These are phyloP conservation scores for Dryas alaskensis DNA, from an alignment of 306 rosid genomes.

Conservation along the genomic window DNA sequence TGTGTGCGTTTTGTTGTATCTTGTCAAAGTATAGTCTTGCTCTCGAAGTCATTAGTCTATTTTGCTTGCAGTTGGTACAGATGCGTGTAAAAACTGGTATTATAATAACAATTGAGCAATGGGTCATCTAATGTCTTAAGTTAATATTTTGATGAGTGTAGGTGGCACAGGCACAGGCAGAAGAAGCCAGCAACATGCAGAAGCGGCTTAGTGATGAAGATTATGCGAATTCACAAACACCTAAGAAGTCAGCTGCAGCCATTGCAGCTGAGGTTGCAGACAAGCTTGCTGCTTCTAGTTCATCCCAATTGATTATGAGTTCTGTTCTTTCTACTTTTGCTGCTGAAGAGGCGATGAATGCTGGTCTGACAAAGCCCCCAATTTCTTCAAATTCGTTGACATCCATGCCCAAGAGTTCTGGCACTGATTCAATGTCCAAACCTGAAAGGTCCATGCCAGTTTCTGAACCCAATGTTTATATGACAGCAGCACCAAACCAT, in stretches of 20 bases:
- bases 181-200: slow-evolving; percentile 75
- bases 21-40: not conserved
- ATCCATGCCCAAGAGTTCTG: slow-evolving; percentile 20
- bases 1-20: not conserved
- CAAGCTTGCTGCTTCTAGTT: slow-evolving; percentile 88
- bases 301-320: slow-evolving; percentile 85
- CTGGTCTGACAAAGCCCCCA: slow-evolving; percentile 40
- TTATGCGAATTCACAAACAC: slow-evolving; percentile 41
- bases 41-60: not conserved
- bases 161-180: slow-evolving; percentile 87
- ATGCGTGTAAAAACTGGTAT: not conserved
- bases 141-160: slow-evolving; percentile 27
- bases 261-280: slow-evolving; percentile 94
- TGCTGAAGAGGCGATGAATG: slow-evolving; percentile 82
- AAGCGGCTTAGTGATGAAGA: slow-evolving; percentile 62
- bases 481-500: slow-evolving; percentile 59
- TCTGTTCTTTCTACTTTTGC: slow-evolving; percentile 90
- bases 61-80: not conserved
- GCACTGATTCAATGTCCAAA: slow-evolving; percentile 42
- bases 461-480: slow-evolving; percentile 53
- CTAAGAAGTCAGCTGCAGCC: slow-evolving; percentile 75
- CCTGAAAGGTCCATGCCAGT: slow-evolving; percentile 40
- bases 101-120: not conserved
- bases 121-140: not conserved
- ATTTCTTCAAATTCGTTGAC: slow-evolving; percentile 27